Evolutionary conservation across 768 basidiomycete species (phyloP), one percentile per base, ranked within the genome.

Genomic region (Hypsizygus marmoreus): DNA sequence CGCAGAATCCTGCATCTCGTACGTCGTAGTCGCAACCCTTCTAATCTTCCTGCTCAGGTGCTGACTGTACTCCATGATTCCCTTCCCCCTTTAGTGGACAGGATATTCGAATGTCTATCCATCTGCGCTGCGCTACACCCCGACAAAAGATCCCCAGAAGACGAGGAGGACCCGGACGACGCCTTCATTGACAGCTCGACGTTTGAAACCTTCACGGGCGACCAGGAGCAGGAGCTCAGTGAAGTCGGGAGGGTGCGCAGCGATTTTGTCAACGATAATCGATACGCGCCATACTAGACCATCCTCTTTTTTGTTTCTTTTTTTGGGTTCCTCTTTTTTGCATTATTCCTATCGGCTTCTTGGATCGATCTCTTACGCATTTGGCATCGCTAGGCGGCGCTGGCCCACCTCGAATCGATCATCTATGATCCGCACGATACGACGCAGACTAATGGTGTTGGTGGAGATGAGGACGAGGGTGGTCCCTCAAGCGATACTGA

Each of bases 161-260:
- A 80, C 46, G 75, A 73, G 3, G 79, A 79, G 10, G 72, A 78
- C 47, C 74, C 72, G 42, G 75, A 79, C 57, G 79, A 80, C 37
- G 78, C 78, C 4, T 78, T 85, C 55, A 65, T 83, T 49, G 77
- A 85, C 56, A 56, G 73, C 6, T 61, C 63, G 49, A 70, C 73
- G 1, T 86, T 90, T 61, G 75, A 73, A 4, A 69, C 71, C 3
- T 78, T 79, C 55, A 71, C 68, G 16, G 86, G 84, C 20, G 75
- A 76, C 36, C 82, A 76, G 44, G 76, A 70, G 16, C 73, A 91
- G 57, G 88, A 93, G 67, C 78, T 93, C 54, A 88, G 84, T 65
- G 84, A 86, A 71, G 88, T 86, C 54, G 92, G 92, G 73, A 83
- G 88, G 86, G 90, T 92, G 85, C 88, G 92, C 87, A 89, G 84